Evolutionary conservation across 2,329 filamentous ascomycete genomes (phyloP), one percentile per base, ranked within the genome.

Genomic region (Ophiostoma piceae): DNA sequence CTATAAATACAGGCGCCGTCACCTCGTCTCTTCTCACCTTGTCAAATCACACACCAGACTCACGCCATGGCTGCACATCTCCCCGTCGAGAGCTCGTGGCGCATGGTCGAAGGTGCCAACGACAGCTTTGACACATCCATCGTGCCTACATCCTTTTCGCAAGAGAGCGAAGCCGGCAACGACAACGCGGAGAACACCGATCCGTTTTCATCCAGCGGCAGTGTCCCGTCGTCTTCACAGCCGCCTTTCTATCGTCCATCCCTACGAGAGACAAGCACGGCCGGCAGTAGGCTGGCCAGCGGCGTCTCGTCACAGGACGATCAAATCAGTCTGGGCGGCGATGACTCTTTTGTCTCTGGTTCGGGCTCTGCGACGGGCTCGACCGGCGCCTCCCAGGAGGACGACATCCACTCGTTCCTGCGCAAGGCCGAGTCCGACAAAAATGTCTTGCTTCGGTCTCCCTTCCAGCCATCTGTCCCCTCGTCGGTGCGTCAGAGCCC

Each of bases 101-200:
- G 85, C 74, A 81, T 88, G 78, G 84, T 88, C 14, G 85, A 88
- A 71, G 84, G 82, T 75, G 85, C 87, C 70, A 83, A 87, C 76
- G 85, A 87, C 75, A 87, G 84, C 74, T 87, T 87, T 75, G 85
- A 86, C 73, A 86, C 84, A 6, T 82, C 82, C 11, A 79, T 86
- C 69, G 77, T 86, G 19, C 81, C 82, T 43, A 76, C 62, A 8
- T 39, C 62, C 8, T 65, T 65, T 11, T 39, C 62, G 4, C 62
- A 65, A 4, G 62, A 65, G 6, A 62, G 57, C 14, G 35, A 65
- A 8, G 32, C 32, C 37, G 35, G 1, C 35, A 8, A 8, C 60
- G 37, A 39, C 14, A 35, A 35, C 35, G 35, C 35, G 35, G 29
- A 32, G 16, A 65, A 39, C 57, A 19, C 3, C 5, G 67, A 71